Conservation (phyloP, 1,284 basidiomycete genomes). For the Clitocybe nebularis region DNA sequence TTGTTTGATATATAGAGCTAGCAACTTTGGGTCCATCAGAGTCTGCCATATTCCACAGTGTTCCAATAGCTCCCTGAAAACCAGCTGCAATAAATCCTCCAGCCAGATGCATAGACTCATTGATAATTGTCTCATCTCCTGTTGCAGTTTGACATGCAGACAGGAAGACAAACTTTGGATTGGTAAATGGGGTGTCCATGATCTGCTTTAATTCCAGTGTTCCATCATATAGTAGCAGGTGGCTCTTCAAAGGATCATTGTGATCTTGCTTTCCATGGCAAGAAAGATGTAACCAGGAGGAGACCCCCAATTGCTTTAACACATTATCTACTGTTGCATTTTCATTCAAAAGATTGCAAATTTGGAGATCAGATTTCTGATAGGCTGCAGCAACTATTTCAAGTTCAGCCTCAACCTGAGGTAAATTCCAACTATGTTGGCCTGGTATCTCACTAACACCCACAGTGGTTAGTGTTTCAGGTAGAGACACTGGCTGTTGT, state of each 20-base stretch:
- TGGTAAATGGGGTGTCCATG: constrained; percentile 8
- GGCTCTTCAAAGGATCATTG: constrained; percentile 14
- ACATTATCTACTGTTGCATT: constrained; percentile 10
- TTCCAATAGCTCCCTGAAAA: constrained; percentile 28
- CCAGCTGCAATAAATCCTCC: constrained; percentile 31
- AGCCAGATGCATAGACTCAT: constrained; percentile 28
- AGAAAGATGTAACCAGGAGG: constrained; percentile 16
- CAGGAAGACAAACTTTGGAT: constrained; percentile 21
- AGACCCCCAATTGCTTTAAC: constrained; percentile 5
- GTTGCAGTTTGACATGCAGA: constrained; percentile 32
- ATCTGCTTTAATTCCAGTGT: constrained; percentile 12
- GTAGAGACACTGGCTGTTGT: neutral
- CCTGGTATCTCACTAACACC: constrained; percentile 4
- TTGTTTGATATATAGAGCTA: constrained; percentile 18
- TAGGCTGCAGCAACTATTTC: constrained; percentile 1
- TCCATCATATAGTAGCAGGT: constrained; percentile 11
- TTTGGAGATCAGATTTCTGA: neutral
- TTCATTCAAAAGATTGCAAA: constrained; percentile 1
- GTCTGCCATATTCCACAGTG: constrained; percentile 30
- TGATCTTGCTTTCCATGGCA: constrained; percentile 17
- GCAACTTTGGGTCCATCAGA: constrained; percentile 23
- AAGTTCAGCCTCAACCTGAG: constrained; percentile 3
- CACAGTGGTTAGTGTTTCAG: constrained; percentile 3
- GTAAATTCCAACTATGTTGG: neutral
- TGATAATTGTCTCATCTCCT: constrained; percentile 20